phyloP scores from a whole-genome alignment of 2,329 filamentous ascomycete genomes.

The Clonostachys rosea region DNA sequence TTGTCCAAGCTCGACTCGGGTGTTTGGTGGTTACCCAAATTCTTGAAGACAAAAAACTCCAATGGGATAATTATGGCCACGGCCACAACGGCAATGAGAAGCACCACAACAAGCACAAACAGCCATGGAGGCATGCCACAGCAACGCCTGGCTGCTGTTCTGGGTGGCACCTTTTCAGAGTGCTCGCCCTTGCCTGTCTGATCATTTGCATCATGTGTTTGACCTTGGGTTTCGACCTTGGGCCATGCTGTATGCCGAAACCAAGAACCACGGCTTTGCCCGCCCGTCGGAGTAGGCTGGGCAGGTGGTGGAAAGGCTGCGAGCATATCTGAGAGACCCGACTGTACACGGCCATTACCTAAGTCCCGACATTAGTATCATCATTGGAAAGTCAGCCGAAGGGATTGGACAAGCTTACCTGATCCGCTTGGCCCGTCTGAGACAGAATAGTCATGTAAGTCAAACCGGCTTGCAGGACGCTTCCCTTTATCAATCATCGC shows the following conservation, averaged over 20 bases:
- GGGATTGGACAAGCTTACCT: slow-evolving; percentile 4
- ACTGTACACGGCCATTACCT: slow-evolving; percentile 39
- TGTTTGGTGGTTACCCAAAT: slow-evolving; percentile 26
- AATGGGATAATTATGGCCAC: slow-evolving; percentile 79
- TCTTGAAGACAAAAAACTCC: slow-evolving; percentile 58
- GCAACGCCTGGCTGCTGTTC: slow-evolving; percentile 51
- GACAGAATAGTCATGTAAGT: slow-evolving; percentile 15
- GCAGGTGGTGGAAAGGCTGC: slow-evolving; percentile 61
- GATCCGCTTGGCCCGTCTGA: too few relatives aligned
- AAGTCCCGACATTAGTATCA: too few relatives aligned
- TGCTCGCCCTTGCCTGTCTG: slow-evolving; percentile 8
- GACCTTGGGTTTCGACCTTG: slow-evolving; percentile 16
- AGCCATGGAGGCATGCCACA: slow-evolving; percentile 82
- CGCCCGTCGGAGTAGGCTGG: slow-evolving; percentile 32
- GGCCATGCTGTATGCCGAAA: slow-evolving; percentile 44
- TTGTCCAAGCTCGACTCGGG: slow-evolving; percentile 31
- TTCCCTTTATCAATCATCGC: slow-evolving; percentile 82
- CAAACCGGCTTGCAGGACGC: slow-evolving; percentile 54
- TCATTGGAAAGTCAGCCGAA: slow-evolving; percentile 8
- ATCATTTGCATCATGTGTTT: slow-evolving; percentile 1
- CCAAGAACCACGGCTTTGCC: slow-evolving; percentile 41
- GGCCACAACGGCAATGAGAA: slow-evolving; percentile 68
- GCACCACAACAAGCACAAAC: slow-evolving; percentile 61
- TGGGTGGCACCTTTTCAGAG: slow-evolving; percentile 17
- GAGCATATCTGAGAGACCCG: slow-evolving; percentile 59